A percentile compares a stretch with the other conserved stretches of the same genome.
These are phyloP conservation scores for Macrotyloma uniflorum DNA, from an alignment of 306 rosid genomes.

Conservation along the genomic window DNA sequence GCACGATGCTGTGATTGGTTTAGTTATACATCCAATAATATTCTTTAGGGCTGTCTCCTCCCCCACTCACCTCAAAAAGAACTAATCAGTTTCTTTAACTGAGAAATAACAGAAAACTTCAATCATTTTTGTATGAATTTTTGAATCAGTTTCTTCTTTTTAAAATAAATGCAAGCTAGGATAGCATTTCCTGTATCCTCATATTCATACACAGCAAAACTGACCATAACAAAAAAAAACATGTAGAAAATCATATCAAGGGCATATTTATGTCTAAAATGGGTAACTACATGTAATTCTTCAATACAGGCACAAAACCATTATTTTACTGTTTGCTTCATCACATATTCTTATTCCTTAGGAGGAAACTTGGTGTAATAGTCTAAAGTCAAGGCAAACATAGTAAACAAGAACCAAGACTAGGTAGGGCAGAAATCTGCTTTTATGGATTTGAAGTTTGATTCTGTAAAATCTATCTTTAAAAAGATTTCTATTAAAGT, in stretches of 20 bases:
- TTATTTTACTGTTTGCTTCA: neutral
- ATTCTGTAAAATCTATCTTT: too few species aligned
- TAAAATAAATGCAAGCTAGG: neutral
- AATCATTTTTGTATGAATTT: neutral
- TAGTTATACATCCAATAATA: neutral
- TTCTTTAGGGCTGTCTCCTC: neutral
- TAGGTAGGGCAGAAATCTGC: neutral
- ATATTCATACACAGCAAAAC: neutral
- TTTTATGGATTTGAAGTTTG: too few species aligned
- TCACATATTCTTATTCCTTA: neutral
- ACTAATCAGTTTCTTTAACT: constrained; percentile 1
- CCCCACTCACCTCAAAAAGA: constrained; percentile 18
- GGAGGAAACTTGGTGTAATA: neutral
- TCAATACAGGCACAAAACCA: neutral
- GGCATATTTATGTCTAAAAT: neutral
- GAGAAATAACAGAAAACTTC: neutral
- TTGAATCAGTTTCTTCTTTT: constrained; percentile 5
- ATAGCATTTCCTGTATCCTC: neutral
- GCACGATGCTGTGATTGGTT: constrained; percentile 3
- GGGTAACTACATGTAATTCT: neutral
- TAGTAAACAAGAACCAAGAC: neutral
- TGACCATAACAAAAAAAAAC: neutral
- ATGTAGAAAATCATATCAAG: neutral
- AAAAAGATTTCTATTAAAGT: too few species aligned
- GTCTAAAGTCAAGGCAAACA: neutral